These are phyloP conservation scores for Skeletonema marinoi DNA, from an alignment of 108 stramenopile species.

Conservation along the genomic window DNA sequence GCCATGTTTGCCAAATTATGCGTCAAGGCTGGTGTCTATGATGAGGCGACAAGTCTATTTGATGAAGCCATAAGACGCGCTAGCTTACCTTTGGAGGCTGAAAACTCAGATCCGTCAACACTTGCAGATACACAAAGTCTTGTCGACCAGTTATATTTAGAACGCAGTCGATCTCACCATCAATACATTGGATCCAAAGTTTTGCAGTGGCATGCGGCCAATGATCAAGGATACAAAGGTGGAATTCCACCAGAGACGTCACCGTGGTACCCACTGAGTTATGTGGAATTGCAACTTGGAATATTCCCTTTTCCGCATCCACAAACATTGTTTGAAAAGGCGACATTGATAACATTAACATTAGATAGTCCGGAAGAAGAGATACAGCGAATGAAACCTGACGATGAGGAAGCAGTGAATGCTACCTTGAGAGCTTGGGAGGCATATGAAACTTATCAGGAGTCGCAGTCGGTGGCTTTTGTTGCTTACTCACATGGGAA, in stretches of 20 bases:
- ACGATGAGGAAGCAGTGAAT: not conserved
- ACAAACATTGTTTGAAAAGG: slow-evolving; percentile 23
- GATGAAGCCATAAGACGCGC: slow-evolving; percentile 28
- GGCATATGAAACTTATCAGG: slow-evolving; percentile 4
- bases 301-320: slow-evolving; percentile 32
- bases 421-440: slow-evolving; percentile 23
- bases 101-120: not conserved
- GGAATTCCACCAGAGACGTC: slow-evolving; percentile 24
- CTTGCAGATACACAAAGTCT: slow-evolving; percentile 7
- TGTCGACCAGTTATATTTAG: slow-evolving; percentile 8
- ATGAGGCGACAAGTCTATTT: slow-evolving; percentile 13
- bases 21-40: slow-evolving; percentile 9
- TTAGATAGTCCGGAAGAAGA: slow-evolving; percentile 22
- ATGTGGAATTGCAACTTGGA: slow-evolving; percentile 4
- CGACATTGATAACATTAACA: slow-evolving; percentile 11
- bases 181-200: slow-evolving; percentile 6
- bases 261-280: slow-evolving; percentile 9
- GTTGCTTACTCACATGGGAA: slow-evolving; percentile 16
- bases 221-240: slow-evolving; percentile 8
- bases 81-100: slow-evolving; percentile 3
- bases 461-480: slow-evolving; percentile 16
- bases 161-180: slow-evolving; percentile 23
- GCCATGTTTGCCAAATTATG: slow-evolving; percentile 25
- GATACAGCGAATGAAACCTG: not conserved
- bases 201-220: slow-evolving; percentile 15